Percentiles rank a stretch among this genome's conserved stretches.
These are phyloP conservation scores for Pezicula carpinea DNA, from an alignment of 2,329 filamentous ascomycete genomes.

Conservation along the genomic window DNA sequence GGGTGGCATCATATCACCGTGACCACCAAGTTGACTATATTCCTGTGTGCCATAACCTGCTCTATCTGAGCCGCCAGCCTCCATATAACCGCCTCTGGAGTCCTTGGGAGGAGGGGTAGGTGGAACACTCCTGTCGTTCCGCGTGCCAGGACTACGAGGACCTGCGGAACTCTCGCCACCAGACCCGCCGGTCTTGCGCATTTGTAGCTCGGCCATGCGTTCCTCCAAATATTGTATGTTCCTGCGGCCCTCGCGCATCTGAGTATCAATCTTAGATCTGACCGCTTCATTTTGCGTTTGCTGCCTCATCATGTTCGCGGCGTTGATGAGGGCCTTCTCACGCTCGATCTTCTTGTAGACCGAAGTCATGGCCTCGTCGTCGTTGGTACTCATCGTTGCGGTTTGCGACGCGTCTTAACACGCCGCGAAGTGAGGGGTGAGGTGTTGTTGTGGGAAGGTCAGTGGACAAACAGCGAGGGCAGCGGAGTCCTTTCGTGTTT, in stretches of 20 bases:
- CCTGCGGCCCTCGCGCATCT: conserved; percentile 87
- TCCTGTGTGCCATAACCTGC: conserved; percentile 59
- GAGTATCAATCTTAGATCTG: conserved; percentile 82
- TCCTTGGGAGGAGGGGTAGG: conserved; percentile 75
- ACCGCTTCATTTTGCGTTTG: conserved; percentile 93
- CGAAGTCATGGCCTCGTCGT: conserved; percentile 65
- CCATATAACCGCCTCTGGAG: conserved; percentile 41
- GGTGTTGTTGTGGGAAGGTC: neutral
- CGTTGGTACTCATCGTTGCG: conserved; percentile 46
- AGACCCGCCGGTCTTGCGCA: conserved; percentile 66
- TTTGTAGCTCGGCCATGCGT: conserved; percentile 80
- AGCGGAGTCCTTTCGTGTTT: conserved; percentile 1
- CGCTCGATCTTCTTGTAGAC: conserved; percentile 97
- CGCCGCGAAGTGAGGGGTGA: conserved; percentile 8
- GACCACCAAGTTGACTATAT: conserved; percentile 56
- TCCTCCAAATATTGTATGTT: conserved; percentile 97
- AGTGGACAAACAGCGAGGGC: neutral
- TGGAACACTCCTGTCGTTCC: conserved; percentile 39
- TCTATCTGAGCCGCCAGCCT: conserved; percentile 43
- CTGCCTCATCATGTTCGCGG: conserved; percentile 90
- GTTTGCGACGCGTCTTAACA: conserved; percentile 18
- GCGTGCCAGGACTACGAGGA: conserved; percentile 42
- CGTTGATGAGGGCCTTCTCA: conserved; percentile 91
- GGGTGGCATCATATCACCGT: conserved; percentile 73
- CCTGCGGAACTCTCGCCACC: conserved; percentile 28